These are phyloP conservation scores for Aspergillus hiratsukae DNA, from an alignment of 2,329 filamentous ascomycete species.

Conservation along the genomic window DNA sequence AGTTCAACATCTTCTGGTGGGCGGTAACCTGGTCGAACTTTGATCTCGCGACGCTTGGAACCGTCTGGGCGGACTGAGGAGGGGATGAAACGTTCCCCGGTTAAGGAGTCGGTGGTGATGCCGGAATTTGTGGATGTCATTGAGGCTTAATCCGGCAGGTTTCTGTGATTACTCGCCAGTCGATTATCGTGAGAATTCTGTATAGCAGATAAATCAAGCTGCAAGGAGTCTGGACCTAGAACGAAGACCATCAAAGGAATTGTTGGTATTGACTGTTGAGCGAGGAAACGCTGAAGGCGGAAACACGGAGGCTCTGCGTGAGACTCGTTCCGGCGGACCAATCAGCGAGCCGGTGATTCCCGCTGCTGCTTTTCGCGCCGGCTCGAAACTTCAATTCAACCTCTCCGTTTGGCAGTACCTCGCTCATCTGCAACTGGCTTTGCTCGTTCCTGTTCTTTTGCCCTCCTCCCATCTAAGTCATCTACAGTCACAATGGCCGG, in stretches of 20 bases:
- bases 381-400: slow-evolving; percentile 32
- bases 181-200: background rate
- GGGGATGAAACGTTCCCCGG: slow-evolving; percentile 84
- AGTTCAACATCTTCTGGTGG: slow-evolving; percentile 94
- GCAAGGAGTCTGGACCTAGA: too few relatives aligned
- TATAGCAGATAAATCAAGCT: background rate
- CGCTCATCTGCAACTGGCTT: slow-evolving; percentile 8
- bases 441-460: slow-evolving; percentile 19
- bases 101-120: slow-evolving; percentile 69
- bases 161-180: background rate
- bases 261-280: background rate
- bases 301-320: slow-evolving; percentile 22
- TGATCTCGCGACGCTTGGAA: slow-evolving; percentile 88
- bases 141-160: slow-evolving; percentile 22
- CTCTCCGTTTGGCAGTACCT: slow-evolving; percentile 15
- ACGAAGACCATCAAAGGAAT: background rate
- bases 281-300: slow-evolving; percentile 7
- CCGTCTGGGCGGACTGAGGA: slow-evolving; percentile 83
- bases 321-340: slow-evolving; percentile 22
- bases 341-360: slow-evolving; percentile 38
- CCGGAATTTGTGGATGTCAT: slow-evolving; percentile 59
- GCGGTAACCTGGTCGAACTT: slow-evolving; percentile 85
- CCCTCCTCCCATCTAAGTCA: slow-evolving; percentile 14
- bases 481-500: slow-evolving; percentile 52
- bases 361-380: slow-evolving; percentile 28